Evolutionary conservation across 179 eudicot species (phyloP).

Genomic region (Spergularia azorica): DNA sequence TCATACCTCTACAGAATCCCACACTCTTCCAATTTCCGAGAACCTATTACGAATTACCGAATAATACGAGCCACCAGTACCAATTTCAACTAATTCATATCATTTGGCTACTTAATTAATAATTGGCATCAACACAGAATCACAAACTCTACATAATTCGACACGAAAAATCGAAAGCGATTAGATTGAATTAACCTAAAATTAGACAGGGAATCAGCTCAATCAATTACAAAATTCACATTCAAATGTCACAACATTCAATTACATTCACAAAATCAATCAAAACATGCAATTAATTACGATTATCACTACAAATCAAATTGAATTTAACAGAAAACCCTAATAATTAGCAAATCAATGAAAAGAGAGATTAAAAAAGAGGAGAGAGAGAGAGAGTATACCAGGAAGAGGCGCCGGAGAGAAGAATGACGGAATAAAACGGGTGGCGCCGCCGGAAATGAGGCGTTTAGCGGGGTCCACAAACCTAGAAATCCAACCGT

Average conservation of each 20-base stretch:
- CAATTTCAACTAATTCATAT: neutral
- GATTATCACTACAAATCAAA: no score
- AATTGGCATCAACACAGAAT: neutral
- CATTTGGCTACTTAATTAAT: neutral
- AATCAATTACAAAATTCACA: neutral
- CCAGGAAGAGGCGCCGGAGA: constrained; percentile 34
- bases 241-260: neutral
- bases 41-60: neutral
- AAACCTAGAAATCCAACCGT: constrained; percentile 65
- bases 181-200: neutral
- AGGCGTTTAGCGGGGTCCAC: constrained; percentile 68
- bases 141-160: neutral
- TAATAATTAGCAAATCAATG: neutral
- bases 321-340: neutral
- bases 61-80: neutral
- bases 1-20: neutral
- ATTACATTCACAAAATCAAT: neutral
- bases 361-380: neutral
- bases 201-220: neutral
- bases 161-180: neutral
- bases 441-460: constrained; percentile 60
- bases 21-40: neutral
- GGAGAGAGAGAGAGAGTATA: constrained; percentile 17
- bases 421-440: constrained; percentile 56
- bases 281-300: neutral